These are phyloP conservation scores for Boletus huronensis DNA, from an alignment of 768 basidiomycete genomes.

Conservation along the genomic window DNA sequence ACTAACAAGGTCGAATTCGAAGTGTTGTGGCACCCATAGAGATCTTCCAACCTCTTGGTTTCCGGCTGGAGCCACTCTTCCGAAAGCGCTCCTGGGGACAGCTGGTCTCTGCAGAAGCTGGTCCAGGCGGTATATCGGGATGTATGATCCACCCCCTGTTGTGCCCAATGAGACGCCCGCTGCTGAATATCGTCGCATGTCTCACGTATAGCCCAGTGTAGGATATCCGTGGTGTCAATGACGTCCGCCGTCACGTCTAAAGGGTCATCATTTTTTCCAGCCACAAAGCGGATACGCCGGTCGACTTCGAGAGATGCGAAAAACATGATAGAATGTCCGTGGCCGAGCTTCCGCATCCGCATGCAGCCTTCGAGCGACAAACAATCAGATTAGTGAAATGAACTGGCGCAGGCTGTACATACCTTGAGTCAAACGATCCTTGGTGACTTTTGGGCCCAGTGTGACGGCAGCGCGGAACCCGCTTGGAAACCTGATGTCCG, in stretches of 20 bases:
- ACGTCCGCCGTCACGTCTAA: no score
- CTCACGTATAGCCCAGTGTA: constrained; percentile 30
- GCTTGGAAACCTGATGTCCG: constrained; percentile 35
- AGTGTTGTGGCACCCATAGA: no score
- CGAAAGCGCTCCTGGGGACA: no score
- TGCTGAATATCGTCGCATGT: no score
- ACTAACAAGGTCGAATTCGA: no score
- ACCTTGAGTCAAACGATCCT: constrained; percentile 37
- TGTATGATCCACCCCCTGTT: no score
- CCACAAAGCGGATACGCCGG: constrained; percentile 31
- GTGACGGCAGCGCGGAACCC: constrained; percentile 37
- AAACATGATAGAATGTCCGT: constrained; percentile 46
- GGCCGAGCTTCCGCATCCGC: constrained; percentile 50
- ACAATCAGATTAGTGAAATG: not conserved
- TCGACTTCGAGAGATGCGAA: constrained; percentile 44
- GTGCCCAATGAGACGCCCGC: no score
- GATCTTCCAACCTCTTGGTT: no score
- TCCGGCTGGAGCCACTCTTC: no score
- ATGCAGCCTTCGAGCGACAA: constrained; percentile 41
- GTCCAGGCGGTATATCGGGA: no score
- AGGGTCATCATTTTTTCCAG: constrained; percentile 13
- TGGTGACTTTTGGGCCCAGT: constrained; percentile 36
- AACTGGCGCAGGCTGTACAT: not conserved
- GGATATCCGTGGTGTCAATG: constrained; percentile 31
- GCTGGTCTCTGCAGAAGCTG: no score